Percentiles rank a stretch among this genome's conserved stretches.
Evolutionary conservation across 257 asterid genomes (phyloP).

Genomic region (Solanum lignicaule): DNA sequence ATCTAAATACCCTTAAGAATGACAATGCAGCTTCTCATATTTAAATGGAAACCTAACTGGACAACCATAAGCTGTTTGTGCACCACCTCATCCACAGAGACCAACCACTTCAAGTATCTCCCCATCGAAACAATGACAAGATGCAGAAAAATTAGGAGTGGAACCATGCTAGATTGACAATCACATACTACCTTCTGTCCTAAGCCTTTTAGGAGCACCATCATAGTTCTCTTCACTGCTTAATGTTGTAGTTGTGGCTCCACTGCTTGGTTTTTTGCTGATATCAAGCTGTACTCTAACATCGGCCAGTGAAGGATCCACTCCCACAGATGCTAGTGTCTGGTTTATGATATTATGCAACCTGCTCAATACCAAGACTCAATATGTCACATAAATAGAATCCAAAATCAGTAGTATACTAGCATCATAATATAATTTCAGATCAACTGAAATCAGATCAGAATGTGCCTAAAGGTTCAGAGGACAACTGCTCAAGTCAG

Average conservation of each 20-base stretch:
- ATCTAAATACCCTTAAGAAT: not conserved
- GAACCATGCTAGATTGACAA: not conserved
- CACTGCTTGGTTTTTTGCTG: conserved; percentile 20
- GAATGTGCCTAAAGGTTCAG: not conserved
- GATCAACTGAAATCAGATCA: not conserved
- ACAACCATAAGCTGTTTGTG: not conserved
- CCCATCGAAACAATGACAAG: not conserved
- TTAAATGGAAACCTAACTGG: conserved; percentile 28
- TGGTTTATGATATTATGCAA: conserved; percentile 27
- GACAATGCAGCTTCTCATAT: conserved; percentile 38
- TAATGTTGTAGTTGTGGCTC: conserved; percentile 6
- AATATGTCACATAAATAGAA: not conserved
- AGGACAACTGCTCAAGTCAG: not conserved
- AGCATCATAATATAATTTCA: not conserved
- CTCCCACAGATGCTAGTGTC: conserved; percentile 56
- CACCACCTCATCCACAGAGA: not conserved
- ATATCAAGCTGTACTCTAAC: conserved; percentile 60
- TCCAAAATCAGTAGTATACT: not conserved
- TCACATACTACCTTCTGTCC: conserved; percentile 20
- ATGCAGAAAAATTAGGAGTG: not conserved
- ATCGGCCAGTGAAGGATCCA: conserved; percentile 47
- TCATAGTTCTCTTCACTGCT: conserved; percentile 11
- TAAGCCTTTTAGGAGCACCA: conserved; percentile 36
- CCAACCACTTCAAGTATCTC: not conserved
- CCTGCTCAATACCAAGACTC: conserved; percentile 23